phyloP scores from a whole-genome alignment of 148 eudicot species.

The Heliamphora exappendiculata region DNA sequence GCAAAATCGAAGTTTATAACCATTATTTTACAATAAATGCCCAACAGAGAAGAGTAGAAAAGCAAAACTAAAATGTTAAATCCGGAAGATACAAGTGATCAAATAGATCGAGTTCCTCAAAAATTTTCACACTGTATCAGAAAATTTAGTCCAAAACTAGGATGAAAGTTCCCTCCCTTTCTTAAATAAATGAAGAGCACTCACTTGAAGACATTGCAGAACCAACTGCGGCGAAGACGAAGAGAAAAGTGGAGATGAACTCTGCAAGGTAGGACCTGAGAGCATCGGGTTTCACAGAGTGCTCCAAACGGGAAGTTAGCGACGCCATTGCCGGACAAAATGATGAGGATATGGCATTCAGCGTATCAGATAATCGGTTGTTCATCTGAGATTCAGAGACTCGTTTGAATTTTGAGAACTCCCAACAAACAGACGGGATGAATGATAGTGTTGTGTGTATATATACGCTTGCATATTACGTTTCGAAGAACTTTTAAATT shows the following conservation, averaged over 20 bases:
- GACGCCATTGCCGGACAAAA: conserved; percentile 34
- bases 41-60: too few species aligned
- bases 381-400: not conserved
- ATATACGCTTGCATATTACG: too few species aligned
- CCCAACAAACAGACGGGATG: not conserved
- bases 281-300: conserved; percentile 50
- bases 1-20: too few species aligned
- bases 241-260: conserved; percentile 88
- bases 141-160: not conserved
- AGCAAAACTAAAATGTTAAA: too few species aligned
- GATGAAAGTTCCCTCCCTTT: not conserved
- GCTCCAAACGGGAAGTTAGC: conserved; percentile 35
- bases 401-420: not conserved
- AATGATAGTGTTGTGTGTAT: not conserved
- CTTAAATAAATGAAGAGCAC: conserved; percentile 5
- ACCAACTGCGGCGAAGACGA: conserved; percentile 67
- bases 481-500: not conserved
- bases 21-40: too few species aligned
- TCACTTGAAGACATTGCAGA: conserved; percentile 67
- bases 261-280: conserved; percentile 81
- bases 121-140: too few species aligned
- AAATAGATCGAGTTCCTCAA: too few species aligned
- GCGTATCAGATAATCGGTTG: not conserved
- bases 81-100: too few species aligned
- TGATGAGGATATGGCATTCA: not conserved